Conservation (phyloP, 192 early-diverging fungal genomes). For the Chytriomyces hyalinus region DNA sequence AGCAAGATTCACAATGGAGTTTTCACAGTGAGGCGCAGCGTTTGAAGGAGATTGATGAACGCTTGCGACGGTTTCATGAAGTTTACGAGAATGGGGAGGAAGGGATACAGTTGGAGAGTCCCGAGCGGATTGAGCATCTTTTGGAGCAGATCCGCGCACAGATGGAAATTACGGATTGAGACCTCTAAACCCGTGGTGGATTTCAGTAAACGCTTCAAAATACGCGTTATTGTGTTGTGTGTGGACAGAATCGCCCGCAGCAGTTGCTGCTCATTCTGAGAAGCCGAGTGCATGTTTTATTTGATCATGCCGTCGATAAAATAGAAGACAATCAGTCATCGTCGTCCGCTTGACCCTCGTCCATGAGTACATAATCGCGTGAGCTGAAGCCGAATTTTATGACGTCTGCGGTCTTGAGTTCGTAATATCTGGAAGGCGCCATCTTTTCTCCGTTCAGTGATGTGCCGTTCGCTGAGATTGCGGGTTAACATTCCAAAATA, state of each 20-base stretch:
- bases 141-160: conserved; percentile 9
- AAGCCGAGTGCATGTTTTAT: no score
- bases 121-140: conserved; percentile 14
- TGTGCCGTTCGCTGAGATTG: conserved; percentile 76
- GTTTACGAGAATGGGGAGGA: neutral
- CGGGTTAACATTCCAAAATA: neutral
- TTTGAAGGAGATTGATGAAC: neutral
- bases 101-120: neutral
- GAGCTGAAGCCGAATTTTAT: conserved; percentile 90
- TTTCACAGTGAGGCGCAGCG: neutral
- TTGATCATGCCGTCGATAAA: no score
- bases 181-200: neutral
- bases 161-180: neutral
- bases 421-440: conserved; percentile 78
- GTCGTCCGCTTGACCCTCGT: conserved; percentile 58
- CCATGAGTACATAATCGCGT: conserved; percentile 89
- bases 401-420: conserved; percentile 81
- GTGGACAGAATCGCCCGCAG: neutral
- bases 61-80: neutral
- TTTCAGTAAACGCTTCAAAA: neutral
- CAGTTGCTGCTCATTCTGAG: no score
- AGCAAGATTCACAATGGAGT: neutral
- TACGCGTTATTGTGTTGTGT: neutral
- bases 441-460: conserved; percentile 82
- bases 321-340: conserved; percentile 9